These are phyloP conservation scores for Candida sanyaensis DNA, from an alignment of 1,139 yeast genomes.

Conservation along the genomic window DNA sequence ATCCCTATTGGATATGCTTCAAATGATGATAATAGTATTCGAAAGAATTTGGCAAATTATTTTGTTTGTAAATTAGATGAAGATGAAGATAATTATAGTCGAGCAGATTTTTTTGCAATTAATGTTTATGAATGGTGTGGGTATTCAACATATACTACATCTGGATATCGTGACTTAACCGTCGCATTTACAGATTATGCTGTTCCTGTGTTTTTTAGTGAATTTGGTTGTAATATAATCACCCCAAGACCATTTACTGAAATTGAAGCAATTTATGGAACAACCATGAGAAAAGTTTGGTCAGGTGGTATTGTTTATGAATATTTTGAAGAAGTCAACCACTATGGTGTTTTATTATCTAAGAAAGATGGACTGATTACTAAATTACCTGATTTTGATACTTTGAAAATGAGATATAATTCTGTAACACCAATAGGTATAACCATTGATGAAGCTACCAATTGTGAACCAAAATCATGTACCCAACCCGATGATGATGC, in stretches of 20 bases:
- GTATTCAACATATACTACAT: slow-evolving; percentile 53
- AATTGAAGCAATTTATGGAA: slow-evolving; percentile 37
- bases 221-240: slow-evolving; percentile 58
- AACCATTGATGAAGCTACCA: slow-evolving; percentile 7
- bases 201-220: slow-evolving; percentile 62
- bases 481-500: slow-evolving; percentile 11
- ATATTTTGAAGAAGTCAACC: slow-evolving; percentile 37
- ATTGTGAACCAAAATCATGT: slow-evolving; percentile 4
- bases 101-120: slow-evolving; percentile 57
- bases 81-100: slow-evolving; percentile 16
- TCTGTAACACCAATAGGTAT: slow-evolving; percentile 29
- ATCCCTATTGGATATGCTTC: slow-evolving; percentile 67
- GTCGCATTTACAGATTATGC: slow-evolving; percentile 46
- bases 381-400: slow-evolving; percentile 45
- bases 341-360: slow-evolving; percentile 36
- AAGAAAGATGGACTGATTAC: slow-evolving; percentile 30
- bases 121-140: slow-evolving; percentile 75
- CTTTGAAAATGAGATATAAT: slow-evolving; percentile 31
- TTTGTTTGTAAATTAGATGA: slow-evolving; percentile 41
- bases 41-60: slow-evolving; percentile 48
- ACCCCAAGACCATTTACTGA: slow-evolving; percentile 61
- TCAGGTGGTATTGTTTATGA: slow-evolving; percentile 45
- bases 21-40: slow-evolving; percentile 56
- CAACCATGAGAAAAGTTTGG: slow-evolving; percentile 40
- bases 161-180: slow-evolving; percentile 60